Conservation (phyloP, 2,329 filamentous ascomycete genomes). For the Epichloe sibirici region DNA sequence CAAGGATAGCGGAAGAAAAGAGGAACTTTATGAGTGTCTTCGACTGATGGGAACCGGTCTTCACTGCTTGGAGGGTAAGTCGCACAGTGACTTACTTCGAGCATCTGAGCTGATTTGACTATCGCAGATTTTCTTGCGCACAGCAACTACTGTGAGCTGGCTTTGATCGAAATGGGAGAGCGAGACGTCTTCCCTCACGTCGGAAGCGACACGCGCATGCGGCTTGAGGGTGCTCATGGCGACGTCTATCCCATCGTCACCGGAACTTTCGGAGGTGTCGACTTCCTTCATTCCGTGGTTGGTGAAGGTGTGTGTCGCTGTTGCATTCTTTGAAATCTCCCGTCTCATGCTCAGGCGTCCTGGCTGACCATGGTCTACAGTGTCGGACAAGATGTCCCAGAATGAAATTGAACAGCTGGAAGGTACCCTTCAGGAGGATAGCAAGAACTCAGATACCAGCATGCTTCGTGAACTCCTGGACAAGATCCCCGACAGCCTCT, state of each 20-base stretch:
- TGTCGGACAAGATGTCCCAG: slow-evolving; percentile 82
- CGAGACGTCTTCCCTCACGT: slow-evolving; percentile 76
- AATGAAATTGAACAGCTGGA: slow-evolving; percentile 84
- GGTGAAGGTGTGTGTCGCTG: slow-evolving; percentile 38
- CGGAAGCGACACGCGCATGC: slow-evolving; percentile 58
- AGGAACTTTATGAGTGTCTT: slow-evolving; percentile 78
- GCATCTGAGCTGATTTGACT: slow-evolving; percentile 1
- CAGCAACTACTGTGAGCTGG: slow-evolving; percentile 85
- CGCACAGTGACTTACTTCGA: neutral
- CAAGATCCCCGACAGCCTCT: slow-evolving; percentile 69
- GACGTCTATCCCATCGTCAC: slow-evolving; percentile 74
- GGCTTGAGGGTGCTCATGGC: slow-evolving; percentile 51
- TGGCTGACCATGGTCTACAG: slow-evolving; percentile 20
- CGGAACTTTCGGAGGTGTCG: slow-evolving; percentile 87
- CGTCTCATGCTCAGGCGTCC: too few relatives aligned
- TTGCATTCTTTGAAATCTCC: neutral
- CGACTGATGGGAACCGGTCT: slow-evolving; percentile 76
- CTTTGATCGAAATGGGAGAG: slow-evolving; percentile 77
- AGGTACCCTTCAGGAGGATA: slow-evolving; percentile 59
- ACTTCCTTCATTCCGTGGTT: slow-evolving; percentile 82
- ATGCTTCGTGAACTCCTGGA: slow-evolving; percentile 67
- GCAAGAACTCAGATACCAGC: slow-evolving; percentile 53
- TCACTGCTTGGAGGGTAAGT: slow-evolving; percentile 68
- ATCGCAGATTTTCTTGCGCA: slow-evolving; percentile 71
- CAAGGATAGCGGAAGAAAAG: slow-evolving; percentile 38